Evolutionary conservation across 305 asterid genomes (phyloP).

Genomic region (Solanum hybrid): DNA sequence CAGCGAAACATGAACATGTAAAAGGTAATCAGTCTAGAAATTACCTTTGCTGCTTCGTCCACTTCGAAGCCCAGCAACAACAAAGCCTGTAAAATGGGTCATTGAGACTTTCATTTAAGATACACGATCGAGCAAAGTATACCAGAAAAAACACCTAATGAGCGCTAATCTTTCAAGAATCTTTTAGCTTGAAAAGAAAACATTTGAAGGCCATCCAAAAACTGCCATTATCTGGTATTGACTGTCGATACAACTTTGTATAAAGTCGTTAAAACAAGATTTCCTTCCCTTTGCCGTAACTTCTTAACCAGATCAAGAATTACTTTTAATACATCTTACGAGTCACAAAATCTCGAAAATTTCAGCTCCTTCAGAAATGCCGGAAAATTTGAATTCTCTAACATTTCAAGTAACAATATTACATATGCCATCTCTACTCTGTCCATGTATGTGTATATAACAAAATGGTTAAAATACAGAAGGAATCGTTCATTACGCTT

Average conservation of each 20-base stretch:
- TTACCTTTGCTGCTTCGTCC: constrained; percentile 72
- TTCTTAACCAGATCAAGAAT: neutral
- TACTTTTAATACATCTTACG: neutral
- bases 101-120: neutral
- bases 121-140: neutral
- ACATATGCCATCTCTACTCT: neutral
- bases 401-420: neutral
- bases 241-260: neutral
- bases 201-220: neutral
- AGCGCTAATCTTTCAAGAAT: neutral
- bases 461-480: neutral
- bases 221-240: neutral
- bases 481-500: neutral
- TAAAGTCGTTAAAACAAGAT: neutral
- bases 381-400: neutral
- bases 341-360: neutral
- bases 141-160: neutral
- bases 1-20: neutral
- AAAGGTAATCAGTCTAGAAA: neutral
- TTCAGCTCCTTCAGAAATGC: neutral
- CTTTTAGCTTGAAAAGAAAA: neutral
- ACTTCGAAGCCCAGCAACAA: constrained; percentile 64
- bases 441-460: neutral
- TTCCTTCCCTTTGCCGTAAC: neutral
- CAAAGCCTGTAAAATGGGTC: constrained; percentile 52